Evolutionary conservation across 192 early-diverging fungal species (phyloP), one percentile per base, ranked within the genome.

Genomic region (Linnemannia schmuckeri): DNA sequence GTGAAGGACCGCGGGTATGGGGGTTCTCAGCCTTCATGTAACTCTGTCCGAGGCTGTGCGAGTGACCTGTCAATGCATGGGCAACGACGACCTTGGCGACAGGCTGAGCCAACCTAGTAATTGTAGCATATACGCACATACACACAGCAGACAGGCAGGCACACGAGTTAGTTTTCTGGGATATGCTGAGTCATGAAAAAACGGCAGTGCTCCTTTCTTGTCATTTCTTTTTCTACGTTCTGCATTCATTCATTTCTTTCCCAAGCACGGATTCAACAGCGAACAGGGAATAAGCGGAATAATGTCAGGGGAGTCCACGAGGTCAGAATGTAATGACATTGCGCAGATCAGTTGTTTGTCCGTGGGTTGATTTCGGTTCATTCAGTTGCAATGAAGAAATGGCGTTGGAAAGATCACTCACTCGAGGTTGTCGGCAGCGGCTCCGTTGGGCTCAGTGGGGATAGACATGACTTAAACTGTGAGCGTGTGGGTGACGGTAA

Each of bases 21-120:
- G 85, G 85, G 0, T 76, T 78, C 52, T 84, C 82, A 75, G 68
- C 77, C 44, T 75, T 41, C 76, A 74, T 68, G 54, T 87, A 87
- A 57, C 85, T 87, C 7, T 72, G 76, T 44, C 79, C 79, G 33
- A 55, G 20, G 22, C 70, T 75, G 15, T 24, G 54, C 0, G 85
- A 81, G 72, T 81, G 79, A 38, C 85, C 85, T 27, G 85, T 87
- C 44, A 87, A 70, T 0, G 85, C 85, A 81, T 81, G 76, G 71
- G 55, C 72, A 17, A 81, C 66, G 38, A 61, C 72, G 20, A 20
- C 44, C 79, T 54, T 80, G 70, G 74, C 83, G 3, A 63, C 74
- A 30, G 83, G 83, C n/a, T 86, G 83, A 22, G 54, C 54, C 44
- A 86, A 52, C 5, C 83, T 86, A 80, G 22, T 27, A 57, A 27